Percentiles rank a stretch among this genome's conserved stretches.
Evolutionary conservation across 169 alveolate genomes (phyloP).

Genomic region (Pseudocohnilembus persalinus): DNA sequence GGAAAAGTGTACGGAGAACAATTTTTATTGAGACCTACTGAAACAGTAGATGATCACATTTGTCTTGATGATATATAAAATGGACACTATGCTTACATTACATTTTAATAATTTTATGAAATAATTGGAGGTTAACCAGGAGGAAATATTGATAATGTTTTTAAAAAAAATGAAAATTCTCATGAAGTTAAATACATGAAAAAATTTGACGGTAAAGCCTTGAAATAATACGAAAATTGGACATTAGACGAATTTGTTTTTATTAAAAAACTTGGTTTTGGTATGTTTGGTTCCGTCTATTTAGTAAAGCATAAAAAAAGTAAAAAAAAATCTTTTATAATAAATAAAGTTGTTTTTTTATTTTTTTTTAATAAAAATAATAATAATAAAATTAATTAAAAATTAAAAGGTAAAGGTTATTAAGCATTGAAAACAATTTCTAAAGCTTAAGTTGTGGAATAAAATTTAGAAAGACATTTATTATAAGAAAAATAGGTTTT

Average conservation of each 20-base stretch:
- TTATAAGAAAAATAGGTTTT: slow-evolving; percentile 37
- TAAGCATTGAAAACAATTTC: slow-evolving; percentile 37
- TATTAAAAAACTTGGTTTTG: slow-evolving; percentile 45
- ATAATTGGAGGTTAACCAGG: not conserved
- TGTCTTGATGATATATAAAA: not conserved
- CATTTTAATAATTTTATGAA: not conserved
- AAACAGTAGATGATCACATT: not conserved
- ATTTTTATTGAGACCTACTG: not conserved
- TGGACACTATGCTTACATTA: not conserved
- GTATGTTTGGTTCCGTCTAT: slow-evolving; percentile 45
- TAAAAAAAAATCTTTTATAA: not conserved
- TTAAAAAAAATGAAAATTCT: not conserved
- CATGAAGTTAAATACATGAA: not conserved
- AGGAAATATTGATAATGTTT: not conserved
- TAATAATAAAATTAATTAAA: not conserved
- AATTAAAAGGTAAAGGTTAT: slow-evolving; percentile 3
- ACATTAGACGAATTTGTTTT: slow-evolving; percentile 6
- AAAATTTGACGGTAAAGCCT: not conserved
- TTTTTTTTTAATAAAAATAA: not conserved
- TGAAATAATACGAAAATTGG: not conserved
- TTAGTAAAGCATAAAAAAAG: slow-evolving; percentile 37
- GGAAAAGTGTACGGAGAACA: not conserved
- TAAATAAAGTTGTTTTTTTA: not conserved
- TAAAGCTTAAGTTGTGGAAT: slow-evolving; percentile 36
- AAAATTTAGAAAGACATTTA: slow-evolving; percentile 46